phyloP scores from a whole-genome alignment of 225 moss, liverwort and hornwort species.

The Marchantia paleacea region DNA sequence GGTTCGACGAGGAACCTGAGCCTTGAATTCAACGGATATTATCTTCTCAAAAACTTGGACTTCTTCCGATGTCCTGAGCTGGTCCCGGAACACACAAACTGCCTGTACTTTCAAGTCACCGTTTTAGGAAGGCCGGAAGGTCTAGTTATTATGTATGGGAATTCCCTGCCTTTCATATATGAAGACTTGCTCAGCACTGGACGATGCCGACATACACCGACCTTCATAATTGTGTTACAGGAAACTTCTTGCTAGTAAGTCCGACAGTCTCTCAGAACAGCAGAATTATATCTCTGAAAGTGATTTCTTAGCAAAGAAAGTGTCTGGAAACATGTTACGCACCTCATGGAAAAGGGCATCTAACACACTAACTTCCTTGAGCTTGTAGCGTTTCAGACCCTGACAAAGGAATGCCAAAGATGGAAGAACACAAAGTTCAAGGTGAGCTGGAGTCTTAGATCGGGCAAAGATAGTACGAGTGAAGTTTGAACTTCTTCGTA shows the following conservation, averaged over 20 bases:
- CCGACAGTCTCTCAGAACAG: too few relatives aligned
- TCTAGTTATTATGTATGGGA: neutral
- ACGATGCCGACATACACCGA: too few relatives aligned
- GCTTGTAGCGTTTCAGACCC: constrained; percentile 31
- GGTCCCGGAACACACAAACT: constrained; percentile 32
- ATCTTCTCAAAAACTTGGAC: constrained; percentile 21
- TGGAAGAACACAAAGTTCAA: too few relatives aligned
- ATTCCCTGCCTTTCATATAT: neutral
- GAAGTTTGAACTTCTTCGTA: too few relatives aligned
- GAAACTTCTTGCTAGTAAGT: too few relatives aligned
- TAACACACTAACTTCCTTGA: constrained; percentile 26
- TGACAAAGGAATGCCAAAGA: constrained; percentile 1
- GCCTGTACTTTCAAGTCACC: constrained; percentile 26
- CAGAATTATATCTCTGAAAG: too few relatives aligned
- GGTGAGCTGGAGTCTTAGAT: too few relatives aligned
- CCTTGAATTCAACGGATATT: constrained; percentile 26
- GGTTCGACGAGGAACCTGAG: constrained; percentile 9
- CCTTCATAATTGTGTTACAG: too few relatives aligned
- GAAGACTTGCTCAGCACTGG: too few relatives aligned
- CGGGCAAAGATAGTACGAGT: too few relatives aligned
- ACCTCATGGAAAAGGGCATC: constrained; percentile 39
- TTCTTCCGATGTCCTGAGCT: constrained; percentile 34
- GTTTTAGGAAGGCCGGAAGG: neutral
- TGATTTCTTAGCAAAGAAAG: too few relatives aligned
- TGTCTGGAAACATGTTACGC: too few relatives aligned